Evolutionary conservation across 2,329 filamentous ascomycete species (phyloP).

Genomic region (Aspergillus ochraceoroseus): DNA sequence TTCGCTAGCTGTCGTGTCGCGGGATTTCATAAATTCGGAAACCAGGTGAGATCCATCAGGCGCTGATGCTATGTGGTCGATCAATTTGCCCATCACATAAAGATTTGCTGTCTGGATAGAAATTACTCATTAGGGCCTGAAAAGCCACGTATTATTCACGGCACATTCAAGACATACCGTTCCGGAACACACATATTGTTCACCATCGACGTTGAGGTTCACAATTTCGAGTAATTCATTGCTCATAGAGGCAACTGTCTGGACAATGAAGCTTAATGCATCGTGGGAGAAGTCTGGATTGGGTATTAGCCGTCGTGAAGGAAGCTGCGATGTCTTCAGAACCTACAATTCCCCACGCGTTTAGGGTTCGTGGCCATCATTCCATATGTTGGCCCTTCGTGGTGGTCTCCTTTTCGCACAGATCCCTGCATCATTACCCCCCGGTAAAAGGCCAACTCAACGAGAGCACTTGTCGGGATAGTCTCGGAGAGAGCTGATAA

Average conservation of each 20-base stretch:
- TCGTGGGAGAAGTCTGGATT: slow-evolving; percentile 88
- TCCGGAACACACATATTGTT: slow-evolving; percentile 62
- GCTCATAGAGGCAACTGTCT: slow-evolving; percentile 83
- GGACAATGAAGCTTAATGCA: slow-evolving; percentile 85
- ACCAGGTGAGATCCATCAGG: not conserved
- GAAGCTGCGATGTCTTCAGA: no score
- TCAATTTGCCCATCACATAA: slow-evolving; percentile 17
- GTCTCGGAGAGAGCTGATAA: slow-evolving; percentile 89
- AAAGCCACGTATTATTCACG: no score
- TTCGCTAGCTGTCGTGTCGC: not conserved
- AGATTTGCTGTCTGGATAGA: slow-evolving; percentile 14
- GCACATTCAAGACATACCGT: slow-evolving; percentile 48
- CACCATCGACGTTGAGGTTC: slow-evolving; percentile 72
- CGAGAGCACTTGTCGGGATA: slow-evolving; percentile 91
- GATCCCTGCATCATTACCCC: slow-evolving; percentile 97
- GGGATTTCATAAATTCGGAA: not conserved
- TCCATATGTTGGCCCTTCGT: slow-evolving; percentile 60
- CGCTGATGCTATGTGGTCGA: slow-evolving; percentile 13
- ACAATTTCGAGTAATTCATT: slow-evolving; percentile 94
- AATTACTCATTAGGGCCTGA: slow-evolving; percentile 2
- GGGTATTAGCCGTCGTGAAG: slow-evolving; percentile 78
- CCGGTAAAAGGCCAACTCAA: slow-evolving; percentile 96
- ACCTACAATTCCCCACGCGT: slow-evolving; percentile 19
- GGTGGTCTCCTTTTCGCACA: slow-evolving; percentile 85
- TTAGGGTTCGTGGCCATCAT: slow-evolving; percentile 21